Evolutionary conservation across 1,139 yeast genomes (phyloP).

Genomic region (Suhomyces choctaworum): DNA sequence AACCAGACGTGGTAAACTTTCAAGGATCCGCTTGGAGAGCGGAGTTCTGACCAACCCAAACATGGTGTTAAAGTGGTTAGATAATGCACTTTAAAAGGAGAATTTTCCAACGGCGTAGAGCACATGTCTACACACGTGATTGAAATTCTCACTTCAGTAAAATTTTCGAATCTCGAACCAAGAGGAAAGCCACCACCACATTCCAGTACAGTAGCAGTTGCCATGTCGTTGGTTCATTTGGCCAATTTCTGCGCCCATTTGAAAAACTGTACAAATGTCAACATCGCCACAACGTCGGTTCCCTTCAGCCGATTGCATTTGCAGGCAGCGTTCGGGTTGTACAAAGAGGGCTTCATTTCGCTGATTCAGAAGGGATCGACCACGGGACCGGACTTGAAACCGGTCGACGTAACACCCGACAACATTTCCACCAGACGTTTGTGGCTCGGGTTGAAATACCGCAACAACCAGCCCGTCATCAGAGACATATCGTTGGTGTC

Average conservation of each 20-base stretch:
- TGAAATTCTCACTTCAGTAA: constrained; percentile 1
- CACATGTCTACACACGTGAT: constrained; percentile 8
- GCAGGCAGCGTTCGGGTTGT: constrained; percentile 78
- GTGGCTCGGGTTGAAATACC: constrained; percentile 90
- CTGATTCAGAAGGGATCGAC: constrained; percentile 86
- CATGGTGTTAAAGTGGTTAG: too few species aligned
- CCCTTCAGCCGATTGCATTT: constrained; percentile 85
- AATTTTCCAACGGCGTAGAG: too few species aligned
- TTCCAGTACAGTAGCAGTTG: background rate
- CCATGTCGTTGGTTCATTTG: constrained; percentile 81
- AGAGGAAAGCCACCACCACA: background rate
- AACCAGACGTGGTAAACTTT: too few species aligned
- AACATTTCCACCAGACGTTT: constrained; percentile 83
- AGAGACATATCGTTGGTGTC: constrained; percentile 72
- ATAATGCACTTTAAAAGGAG: too few species aligned
- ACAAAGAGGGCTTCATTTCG: constrained; percentile 87
- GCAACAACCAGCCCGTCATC: constrained; percentile 77
- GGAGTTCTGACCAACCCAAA: too few species aligned
- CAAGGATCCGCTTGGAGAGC: too few species aligned
- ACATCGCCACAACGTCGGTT: constrained; percentile 71
- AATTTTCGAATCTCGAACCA: constrained; percentile 6
- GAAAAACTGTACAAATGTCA: constrained; percentile 82
- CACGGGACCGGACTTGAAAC: constrained; percentile 77
- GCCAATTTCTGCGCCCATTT: constrained; percentile 87
- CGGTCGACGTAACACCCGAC: constrained; percentile 83